Percentiles rank a stretch among this genome's conserved stretches.
These are phyloP conservation scores for Penicillium coprophilum DNA, from an alignment of 495 filamentous ascomycete species.

Conservation along the genomic window DNA sequence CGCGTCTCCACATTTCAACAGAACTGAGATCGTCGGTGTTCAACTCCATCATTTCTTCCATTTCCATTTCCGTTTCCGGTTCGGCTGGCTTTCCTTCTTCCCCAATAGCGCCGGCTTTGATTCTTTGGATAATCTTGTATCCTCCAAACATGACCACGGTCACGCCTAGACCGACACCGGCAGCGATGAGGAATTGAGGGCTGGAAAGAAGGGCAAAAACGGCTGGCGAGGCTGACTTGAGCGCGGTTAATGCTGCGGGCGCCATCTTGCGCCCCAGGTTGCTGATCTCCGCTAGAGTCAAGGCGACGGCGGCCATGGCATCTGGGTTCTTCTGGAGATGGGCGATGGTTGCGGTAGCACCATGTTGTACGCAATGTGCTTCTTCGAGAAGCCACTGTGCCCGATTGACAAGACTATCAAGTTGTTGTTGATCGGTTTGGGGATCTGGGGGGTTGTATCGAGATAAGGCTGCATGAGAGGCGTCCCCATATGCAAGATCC, in stretches of 20 bases:
- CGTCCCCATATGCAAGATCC: slow-evolving; percentile 80
- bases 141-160: slow-evolving; percentile 94
- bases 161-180: slow-evolving; percentile 81
- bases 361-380: slow-evolving; percentile 82
- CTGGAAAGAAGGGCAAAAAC: slow-evolving; percentile 84
- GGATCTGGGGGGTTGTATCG: slow-evolving; percentile 33
- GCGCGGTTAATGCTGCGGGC: slow-evolving; percentile 66
- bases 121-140: slow-evolving; percentile 93
- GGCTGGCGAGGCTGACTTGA: slow-evolving; percentile 78
- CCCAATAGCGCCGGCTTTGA: slow-evolving; percentile 42
- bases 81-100: slow-evolving; percentile 6
- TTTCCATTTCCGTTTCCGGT: slow-evolving; percentile 25
- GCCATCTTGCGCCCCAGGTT: slow-evolving; percentile 79
- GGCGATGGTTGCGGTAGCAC: slow-evolving; percentile 78
- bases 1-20: slow-evolving; percentile 84
- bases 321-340: slow-evolving; percentile 88
- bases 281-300: slow-evolving; percentile 89
- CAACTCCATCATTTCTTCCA: slow-evolving; percentile 61
- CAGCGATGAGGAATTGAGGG: slow-evolving; percentile 91
- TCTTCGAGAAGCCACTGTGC: slow-evolving; percentile 76
- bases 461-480: slow-evolving; percentile 41
- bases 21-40: slow-evolving; percentile 55
- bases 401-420: slow-evolving; percentile 62
- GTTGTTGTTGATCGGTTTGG: slow-evolving; percentile 52
- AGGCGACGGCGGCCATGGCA: slow-evolving; percentile 88